Base-by-base conservation (phyloP, 257 asterid genomes). In the Salvia rosmarinus region DNA sequence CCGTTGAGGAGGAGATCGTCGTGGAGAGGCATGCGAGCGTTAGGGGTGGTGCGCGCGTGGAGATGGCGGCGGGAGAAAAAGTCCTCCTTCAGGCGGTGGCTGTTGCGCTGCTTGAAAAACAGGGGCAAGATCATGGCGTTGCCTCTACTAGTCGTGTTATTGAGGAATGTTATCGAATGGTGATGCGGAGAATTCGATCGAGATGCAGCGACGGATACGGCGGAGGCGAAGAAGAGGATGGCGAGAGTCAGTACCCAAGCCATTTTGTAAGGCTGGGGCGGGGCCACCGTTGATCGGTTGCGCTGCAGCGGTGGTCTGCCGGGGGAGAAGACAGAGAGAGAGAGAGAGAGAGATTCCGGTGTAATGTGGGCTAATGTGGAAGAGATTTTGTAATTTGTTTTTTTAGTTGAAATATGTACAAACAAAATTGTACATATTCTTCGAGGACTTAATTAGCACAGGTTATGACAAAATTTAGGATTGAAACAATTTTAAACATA, bases 1-100 rank as follows among this genome's bases (percentile, higher is more conserved):
- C 97, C 97, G 59, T 90, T 86, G 71, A 84, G 88, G 54, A 86
- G 88, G 76, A 88, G 91, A 90, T 90, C 97, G 77, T 90, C 97
- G 39, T 90, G 96, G 70, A 90, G 97, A 50, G 85, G 66, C 96
- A 90, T 88, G 56, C 91, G 96, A 39, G 96, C 93, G 67, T 78
- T 83, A 13, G 83, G 72, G 30, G 67, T 75, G 77, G 62, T 77
- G 68, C 76, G 58, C 35, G 35, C 12, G 43, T 49, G 79, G 75
- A 89, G 96, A 72, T 82, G 86, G 49, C 91, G 89, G 34, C 88
- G 88, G 37, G 84, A 64, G 19, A 69, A 47, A 32, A 57, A 52
- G 20, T 52, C 68, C 58, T 65, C 65, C 14, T 61, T 49, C 57
- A n/a, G 52, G 68, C 75, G 47, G 35, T 13, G 54, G 55, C 32